Conservation (phyloP, 148 eudicot species). For the Rhododendron henanense region DNA sequence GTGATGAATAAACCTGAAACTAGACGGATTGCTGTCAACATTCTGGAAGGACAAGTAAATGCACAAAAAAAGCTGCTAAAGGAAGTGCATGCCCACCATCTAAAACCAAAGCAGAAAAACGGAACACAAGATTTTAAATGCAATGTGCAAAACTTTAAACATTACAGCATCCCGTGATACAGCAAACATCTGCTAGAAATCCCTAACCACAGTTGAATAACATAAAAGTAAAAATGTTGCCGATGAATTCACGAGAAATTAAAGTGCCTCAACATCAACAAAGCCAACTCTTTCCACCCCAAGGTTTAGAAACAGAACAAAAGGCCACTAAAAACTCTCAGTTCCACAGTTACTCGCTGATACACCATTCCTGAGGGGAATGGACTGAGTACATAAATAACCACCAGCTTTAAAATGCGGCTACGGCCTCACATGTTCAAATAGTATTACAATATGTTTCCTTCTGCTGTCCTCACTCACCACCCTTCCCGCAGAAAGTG, state of each 20-base stretch:
- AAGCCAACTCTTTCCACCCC: neutral
- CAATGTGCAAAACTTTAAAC: neutral
- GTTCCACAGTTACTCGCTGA: neutral
- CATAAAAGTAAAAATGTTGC: neutral
- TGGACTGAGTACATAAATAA: neutral
- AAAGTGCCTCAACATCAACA: neutral
- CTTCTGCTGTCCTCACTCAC: neutral
- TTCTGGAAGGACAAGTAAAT: neutral
- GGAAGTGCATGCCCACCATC: neutral
- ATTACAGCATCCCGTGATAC: neutral
- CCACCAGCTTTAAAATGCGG: neutral
- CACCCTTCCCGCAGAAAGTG: neutral
- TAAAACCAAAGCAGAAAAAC: neutral
- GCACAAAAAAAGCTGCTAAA: neutral
- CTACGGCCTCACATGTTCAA: neutral
- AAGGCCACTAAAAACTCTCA: neutral
- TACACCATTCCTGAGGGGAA: neutral
- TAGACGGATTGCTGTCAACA: neutral
- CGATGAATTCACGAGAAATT: neutral
- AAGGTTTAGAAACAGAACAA: slow-evolving; percentile 1
- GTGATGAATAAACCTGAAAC: slow-evolving; percentile 46
- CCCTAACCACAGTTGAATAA: slow-evolving; percentile 2
- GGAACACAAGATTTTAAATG: neutral
- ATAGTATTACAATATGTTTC: neutral
- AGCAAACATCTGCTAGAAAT: neutral